Evolutionary conservation across 192 early-diverging fungal genomes (phyloP), one percentile per base, ranked within the genome.

Genomic region (Coemansia sp.): DNA sequence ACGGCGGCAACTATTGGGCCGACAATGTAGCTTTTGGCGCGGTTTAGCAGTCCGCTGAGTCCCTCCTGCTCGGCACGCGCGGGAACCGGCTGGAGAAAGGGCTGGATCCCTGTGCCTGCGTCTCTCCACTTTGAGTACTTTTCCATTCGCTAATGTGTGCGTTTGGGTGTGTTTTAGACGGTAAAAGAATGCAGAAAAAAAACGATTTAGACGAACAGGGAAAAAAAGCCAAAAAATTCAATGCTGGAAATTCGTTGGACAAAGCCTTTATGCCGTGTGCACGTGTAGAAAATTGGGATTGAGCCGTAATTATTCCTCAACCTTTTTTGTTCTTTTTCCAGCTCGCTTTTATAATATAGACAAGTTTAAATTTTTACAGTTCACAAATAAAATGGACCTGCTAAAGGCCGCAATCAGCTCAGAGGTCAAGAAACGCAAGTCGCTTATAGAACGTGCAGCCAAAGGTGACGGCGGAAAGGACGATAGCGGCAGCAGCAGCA

Each of bases 51-150:
- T 18, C 52, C 15, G 14, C 33, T 45, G 25, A 66, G n/a, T 0
- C 45, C 53, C 19, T 41, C 50, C 33, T 67, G 64, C 55, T 72
- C 66, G 18, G 66, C 25, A 23, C 69, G 76, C 7, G 66, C 60
- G 0, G 70, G 66, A 59, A 88, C 77, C 4, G 86, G 88, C 61
- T 87, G 87, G 44, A 92, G 66, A 71, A 94, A 94, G 9, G 92
- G 92, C 59, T 94, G 92, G 44, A 93, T 91, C n/a, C 92, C 92
- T 6, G 91, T 93, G 33, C 91, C 88, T 44, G 84, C 64, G 61
- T 91, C 87, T 68, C 92, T 85, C 92, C 92, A 93, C 49, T 86
- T 84, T 61, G 91, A 92, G 77, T 83, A 93, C 61, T 93, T 92
- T 64, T 91, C 92, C 92, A 92, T 92, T 53, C 17, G 11, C 12